These are phyloP conservation scores for Debaryomyces tyrocola DNA, from an alignment of 805 yeast genomes.

Conservation along the genomic window DNA sequence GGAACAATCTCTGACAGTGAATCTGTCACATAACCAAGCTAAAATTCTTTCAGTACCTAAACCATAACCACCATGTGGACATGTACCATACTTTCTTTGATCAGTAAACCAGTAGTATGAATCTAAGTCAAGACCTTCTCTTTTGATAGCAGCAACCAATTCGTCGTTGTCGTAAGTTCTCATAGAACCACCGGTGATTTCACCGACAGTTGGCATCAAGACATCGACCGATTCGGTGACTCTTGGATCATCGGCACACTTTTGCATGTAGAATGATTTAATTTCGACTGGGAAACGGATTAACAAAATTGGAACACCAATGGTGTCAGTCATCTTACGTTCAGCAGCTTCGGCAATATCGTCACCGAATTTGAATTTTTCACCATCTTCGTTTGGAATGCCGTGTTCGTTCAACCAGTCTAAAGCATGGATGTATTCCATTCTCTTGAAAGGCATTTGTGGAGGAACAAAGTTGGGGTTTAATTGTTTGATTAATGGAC, in stretches of 20 bases:
- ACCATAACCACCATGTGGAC: conserved; percentile 99
- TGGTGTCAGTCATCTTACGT: conserved; percentile 95
- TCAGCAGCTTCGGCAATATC: conserved; percentile 99
- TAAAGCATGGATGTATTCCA: conserved; percentile 87
- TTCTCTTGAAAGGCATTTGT: conserved; percentile 80
- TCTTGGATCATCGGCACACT: conserved; percentile 83
- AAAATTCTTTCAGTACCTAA: conserved; percentile 96
- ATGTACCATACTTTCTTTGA: conserved; percentile 94
- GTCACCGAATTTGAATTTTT: conserved; percentile 92
- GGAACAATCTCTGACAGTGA: conserved; percentile 97
- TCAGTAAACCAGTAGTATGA: conserved; percentile 96
- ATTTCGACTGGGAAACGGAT: conserved; percentile 95
- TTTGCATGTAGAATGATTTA: conserved; percentile 97
- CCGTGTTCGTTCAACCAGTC: conserved; percentile 97
- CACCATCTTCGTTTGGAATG: conserved; percentile 92
- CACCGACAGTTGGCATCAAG: conserved; percentile 98
- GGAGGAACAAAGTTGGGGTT: conserved; percentile 92
- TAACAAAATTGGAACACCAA: conserved; percentile 89
- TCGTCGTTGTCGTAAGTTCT: conserved; percentile 84
- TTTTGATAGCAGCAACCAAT: conserved; percentile 83
- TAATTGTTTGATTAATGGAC: conserved; percentile 84
- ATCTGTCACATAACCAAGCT: conserved; percentile 98
- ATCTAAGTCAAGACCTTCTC: conserved; percentile 82
- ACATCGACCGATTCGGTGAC: conserved; percentile 99
- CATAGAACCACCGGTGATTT: conserved; percentile 99